Evolutionary conservation across 306 rosid species (phyloP).

Genomic region (Luffa acutangula): DNA sequence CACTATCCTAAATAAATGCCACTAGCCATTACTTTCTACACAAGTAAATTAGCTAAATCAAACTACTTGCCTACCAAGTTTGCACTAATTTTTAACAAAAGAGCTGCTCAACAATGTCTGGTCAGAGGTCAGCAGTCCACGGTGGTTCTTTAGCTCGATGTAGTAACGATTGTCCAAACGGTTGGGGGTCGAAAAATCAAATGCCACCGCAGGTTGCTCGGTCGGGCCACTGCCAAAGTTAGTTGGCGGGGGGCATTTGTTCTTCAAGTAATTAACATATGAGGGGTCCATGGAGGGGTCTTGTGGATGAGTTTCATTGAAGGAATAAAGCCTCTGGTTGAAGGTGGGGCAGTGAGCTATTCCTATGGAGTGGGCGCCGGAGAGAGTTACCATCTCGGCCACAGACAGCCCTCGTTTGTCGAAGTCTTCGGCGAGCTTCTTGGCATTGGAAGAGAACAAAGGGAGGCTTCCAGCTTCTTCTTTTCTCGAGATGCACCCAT

Average conservation of each 20-base stretch:
- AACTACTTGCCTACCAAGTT: too few species aligned
- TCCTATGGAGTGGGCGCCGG: constrained; percentile 33
- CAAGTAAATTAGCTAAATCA: too few species aligned
- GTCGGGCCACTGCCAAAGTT: background rate
- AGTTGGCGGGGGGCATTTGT: constrained; percentile 7
- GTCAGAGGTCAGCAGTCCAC: constrained; percentile 15
- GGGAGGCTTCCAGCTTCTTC: constrained; percentile 8
- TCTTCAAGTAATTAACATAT: constrained; percentile 12
- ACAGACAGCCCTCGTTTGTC: constrained; percentile 5
- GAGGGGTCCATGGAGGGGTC: constrained; percentile 21
- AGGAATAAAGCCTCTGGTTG: constrained; percentile 4
- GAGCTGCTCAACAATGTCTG: constrained; percentile 18
- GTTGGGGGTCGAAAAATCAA: constrained; percentile 17
- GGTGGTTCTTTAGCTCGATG: constrained; percentile 4
- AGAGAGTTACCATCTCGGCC: constrained; percentile 30
- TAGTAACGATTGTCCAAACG: constrained; percentile 22
- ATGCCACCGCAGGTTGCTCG: background rate
- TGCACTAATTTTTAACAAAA: too few species aligned
- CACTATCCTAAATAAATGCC: too few species aligned
- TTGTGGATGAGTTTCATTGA: background rate
- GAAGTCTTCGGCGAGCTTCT: constrained; percentile 4
- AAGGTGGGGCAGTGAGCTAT: constrained; percentile 25
- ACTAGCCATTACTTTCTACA: too few species aligned
- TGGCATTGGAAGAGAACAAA: background rate
- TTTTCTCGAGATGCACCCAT: constrained; percentile 3